Base-by-base conservation (phyloP, 352 stramenopile species). In the Peronospora farinosa region DNA sequence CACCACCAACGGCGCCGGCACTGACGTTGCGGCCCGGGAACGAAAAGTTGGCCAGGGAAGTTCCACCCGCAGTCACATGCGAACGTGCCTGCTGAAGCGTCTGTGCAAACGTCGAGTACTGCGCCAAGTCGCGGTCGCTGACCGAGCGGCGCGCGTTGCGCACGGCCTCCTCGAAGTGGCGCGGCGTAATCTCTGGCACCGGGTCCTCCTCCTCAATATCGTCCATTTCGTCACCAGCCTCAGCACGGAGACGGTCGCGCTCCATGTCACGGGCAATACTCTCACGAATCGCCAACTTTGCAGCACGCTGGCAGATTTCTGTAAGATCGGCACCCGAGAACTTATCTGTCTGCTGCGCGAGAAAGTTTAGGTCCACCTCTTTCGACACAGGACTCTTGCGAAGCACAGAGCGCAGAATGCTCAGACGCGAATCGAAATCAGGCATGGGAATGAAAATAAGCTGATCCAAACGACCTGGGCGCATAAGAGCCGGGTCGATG, bases 291-390 rank as follows among this genome's bases (percentile, higher is more conserved):
- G 96, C 97, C 49, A 98, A 67, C 78, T 99, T 99, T 51, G 94
- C 97, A n/a, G 97, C 96, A 30, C 92, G 88, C 74, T 99, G 96
- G 61, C 97, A 99, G 60, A 99, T 99, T 78, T 99, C 96, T 23
- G 96, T 99, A 41, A 99, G 76, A 84, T 99, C 97, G 31, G 97
- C 97, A 62, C 97, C 97, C n/a, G 94, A 98, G 67, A 98, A 98
- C 72, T 98, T 98, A 69, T 99, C 96, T 32, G 96, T 99, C 64
- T 89, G 68, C 37, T 95, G 87, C 5, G 96, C 95, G 47, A 99
- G 72, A 65, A 97, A 98, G 58, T 97, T 90, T 12, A 99, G 76
- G 67, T 99, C 95, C 23, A 99, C 96, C 37, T 99, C 96, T 68
- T 97, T 97, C 2, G 92, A 96, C 40, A 99, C 78, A 7, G 96